These are phyloP conservation scores for Penicillium fuscoglaucum DNA, from an alignment of 2,329 filamentous ascomycete genomes.

Conservation along the genomic window DNA sequence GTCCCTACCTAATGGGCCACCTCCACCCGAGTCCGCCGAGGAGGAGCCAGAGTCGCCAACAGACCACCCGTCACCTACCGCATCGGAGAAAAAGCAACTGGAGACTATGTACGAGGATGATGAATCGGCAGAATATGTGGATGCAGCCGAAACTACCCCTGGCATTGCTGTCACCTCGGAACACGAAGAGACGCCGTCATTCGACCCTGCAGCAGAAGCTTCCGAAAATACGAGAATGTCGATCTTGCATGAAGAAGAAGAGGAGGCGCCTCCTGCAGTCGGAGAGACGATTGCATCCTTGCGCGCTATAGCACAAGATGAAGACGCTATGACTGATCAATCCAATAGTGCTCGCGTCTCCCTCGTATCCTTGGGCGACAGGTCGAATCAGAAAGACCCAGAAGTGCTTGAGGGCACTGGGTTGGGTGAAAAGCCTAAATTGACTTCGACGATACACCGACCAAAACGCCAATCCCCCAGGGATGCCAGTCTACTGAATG, in stretches of 20 bases:
- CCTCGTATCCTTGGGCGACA: conserved; percentile 25
- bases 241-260: conserved; percentile 23
- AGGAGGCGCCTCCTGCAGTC: conserved; percentile 21
- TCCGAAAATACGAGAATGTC: conserved; percentile 22
- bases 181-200: conserved; percentile 6
- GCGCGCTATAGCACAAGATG: conserved; percentile 20
- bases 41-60: conserved; percentile 14
- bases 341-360: conserved; percentile 23
- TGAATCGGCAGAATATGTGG: conserved; percentile 28
- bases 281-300: conserved; percentile 21
- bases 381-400: conserved; percentile 17
- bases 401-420: conserved; percentile 38
- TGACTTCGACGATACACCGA: conserved; percentile 29
- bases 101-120: conserved; percentile 44
- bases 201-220: conserved; percentile 12
- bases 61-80: conserved; percentile 27
- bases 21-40: conserved; percentile 19
- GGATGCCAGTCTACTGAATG: conserved; percentile 24
- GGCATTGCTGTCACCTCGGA: conserved; percentile 22
- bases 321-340: conserved; percentile 21
- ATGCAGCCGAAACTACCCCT: conserved; percentile 21
- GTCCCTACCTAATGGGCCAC: conserved; percentile 50
- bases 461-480: conserved; percentile 34
- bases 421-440: conserved; percentile 31
- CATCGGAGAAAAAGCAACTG: conserved; percentile 32